A percentile compares a stretch with the other conserved stretches of the same genome.
Evolutionary conservation across 192 early-diverging fungal genomes (phyloP).

Genomic region (Allomyces macrogynus): DNA sequence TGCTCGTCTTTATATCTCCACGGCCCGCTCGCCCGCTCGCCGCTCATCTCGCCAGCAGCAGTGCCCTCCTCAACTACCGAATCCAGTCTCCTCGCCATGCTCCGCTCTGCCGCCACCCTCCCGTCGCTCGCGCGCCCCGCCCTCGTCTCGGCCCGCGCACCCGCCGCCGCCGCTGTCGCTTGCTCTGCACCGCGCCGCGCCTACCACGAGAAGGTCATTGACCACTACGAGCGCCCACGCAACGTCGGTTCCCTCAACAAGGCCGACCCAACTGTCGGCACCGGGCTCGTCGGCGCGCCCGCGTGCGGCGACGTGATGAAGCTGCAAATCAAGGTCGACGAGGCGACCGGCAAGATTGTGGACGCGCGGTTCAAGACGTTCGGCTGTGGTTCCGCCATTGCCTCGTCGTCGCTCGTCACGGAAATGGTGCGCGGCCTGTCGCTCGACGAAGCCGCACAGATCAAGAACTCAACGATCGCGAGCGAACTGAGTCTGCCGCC

Average conservation of each 20-base stretch:
- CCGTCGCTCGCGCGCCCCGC: no score
- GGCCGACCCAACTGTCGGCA: slow-evolving; percentile 72
- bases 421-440: slow-evolving; percentile 89
- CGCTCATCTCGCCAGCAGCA: no score
- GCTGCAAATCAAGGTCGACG: slow-evolving; percentile 93
- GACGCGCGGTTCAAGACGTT: slow-evolving; percentile 99
- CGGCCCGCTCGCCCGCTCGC: no score
- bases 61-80: no score
- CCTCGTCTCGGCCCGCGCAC: no score
- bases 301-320: slow-evolving; percentile 83
- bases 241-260: slow-evolving; percentile 87
- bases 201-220: slow-evolving; percentile 60
- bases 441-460: slow-evolving; percentile 68
- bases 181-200: slow-evolving; percentile 5
- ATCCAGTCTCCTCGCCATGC: no score
- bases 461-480: slow-evolving; percentile 95
- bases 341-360: slow-evolving; percentile 64
- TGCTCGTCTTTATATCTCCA: no score
- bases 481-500: slow-evolving; percentile 86
- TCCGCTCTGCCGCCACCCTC: no score
- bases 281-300: slow-evolving; percentile 76
- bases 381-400: slow-evolving; percentile 94
- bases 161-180: no score
- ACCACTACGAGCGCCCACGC: slow-evolving; percentile 90
- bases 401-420: slow-evolving; percentile 73